Conservation (phyloP, 305 asterid genomes). For the Fraxinus baroniana region DNA sequence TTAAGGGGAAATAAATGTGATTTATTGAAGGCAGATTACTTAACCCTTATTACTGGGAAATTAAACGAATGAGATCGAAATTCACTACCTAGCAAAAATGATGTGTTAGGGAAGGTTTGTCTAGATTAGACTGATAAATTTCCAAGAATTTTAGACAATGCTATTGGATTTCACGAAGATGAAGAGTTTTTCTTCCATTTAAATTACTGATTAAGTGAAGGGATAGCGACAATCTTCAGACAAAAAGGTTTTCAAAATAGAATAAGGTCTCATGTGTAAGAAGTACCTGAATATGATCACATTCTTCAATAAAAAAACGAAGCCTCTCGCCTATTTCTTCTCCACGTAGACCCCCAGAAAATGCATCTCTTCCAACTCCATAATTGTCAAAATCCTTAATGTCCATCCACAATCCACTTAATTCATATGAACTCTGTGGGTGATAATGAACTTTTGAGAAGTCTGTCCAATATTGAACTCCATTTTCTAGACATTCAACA, state of each 20-base stretch:
- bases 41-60: not conserved
- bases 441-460: slow-evolving; percentile 91
- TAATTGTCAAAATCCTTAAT: slow-evolving; percentile 56
- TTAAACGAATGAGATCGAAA: not conserved
- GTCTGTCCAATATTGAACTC: slow-evolving; percentile 89
- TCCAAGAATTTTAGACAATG: not conserved
- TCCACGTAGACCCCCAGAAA: slow-evolving; percentile 46
- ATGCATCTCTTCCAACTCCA: slow-evolving; percentile 77
- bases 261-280: not conserved
- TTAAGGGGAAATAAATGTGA: not conserved
- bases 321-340: slow-evolving; percentile 87
- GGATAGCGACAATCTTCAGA: not conserved
- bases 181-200: not conserved
- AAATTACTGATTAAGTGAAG: not conserved
- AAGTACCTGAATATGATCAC: slow-evolving; percentile 88
- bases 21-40: not conserved
- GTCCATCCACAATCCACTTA: slow-evolving; percentile 70
- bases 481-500: slow-evolving; percentile 67
- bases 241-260: not conserved
- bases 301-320: slow-evolving; percentile 90
- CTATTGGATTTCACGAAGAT: not conserved
- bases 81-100: not conserved
- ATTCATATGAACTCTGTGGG: slow-evolving; percentile 83
- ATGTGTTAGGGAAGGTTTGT: not conserved
- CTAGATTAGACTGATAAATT: not conserved